Percentiles rank a stretch among this genome's conserved stretches.
These are phyloP conservation scores for Kitagawia praeruptora DNA, from an alignment of 129 eudicot species.

Conservation along the genomic window DNA sequence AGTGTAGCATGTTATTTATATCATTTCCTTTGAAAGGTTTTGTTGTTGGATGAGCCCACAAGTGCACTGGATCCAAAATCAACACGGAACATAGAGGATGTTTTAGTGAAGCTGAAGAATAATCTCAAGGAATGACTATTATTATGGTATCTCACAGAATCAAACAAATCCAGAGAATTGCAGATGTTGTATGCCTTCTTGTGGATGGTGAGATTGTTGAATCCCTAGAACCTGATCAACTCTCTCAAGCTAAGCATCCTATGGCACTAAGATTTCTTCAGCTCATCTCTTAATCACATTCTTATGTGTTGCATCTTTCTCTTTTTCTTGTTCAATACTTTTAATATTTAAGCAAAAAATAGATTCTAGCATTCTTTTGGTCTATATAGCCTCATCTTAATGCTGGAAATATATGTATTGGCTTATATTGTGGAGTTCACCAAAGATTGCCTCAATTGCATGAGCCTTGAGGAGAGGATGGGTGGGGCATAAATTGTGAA, in stretches of 20 bases:
- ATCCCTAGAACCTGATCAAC: conserved; percentile 47
- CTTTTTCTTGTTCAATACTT: neutral
- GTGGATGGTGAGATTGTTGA: conserved; percentile 87
- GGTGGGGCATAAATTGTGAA: neutral
- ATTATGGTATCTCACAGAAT: conserved; percentile 88
- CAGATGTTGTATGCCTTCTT: conserved; percentile 79
- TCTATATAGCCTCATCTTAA: neutral
- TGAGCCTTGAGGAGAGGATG: neutral
- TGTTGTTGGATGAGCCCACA: conserved; percentile 91
- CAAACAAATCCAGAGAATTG: conserved; percentile 88
- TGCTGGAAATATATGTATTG: neutral
- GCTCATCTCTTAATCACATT: conserved; percentile 41
- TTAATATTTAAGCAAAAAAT: neutral
- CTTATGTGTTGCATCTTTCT: neutral
- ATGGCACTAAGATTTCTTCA: conserved; percentile 79
- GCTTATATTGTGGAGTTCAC: neutral
- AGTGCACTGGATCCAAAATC: conserved; percentile 97
- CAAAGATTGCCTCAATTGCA: neutral
- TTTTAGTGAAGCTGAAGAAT: conserved; percentile 58
- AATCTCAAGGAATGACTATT: conserved; percentile 51
- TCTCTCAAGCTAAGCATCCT: conserved; percentile 78
- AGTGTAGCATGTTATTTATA: neutral
- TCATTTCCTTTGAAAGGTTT: conserved; percentile 33
- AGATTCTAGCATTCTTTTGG: neutral
- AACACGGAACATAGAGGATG: conserved; percentile 83